Base-by-base conservation (phyloP, 1,139 yeast genomes). In the Lodderomyces metapsilosis region DNA sequence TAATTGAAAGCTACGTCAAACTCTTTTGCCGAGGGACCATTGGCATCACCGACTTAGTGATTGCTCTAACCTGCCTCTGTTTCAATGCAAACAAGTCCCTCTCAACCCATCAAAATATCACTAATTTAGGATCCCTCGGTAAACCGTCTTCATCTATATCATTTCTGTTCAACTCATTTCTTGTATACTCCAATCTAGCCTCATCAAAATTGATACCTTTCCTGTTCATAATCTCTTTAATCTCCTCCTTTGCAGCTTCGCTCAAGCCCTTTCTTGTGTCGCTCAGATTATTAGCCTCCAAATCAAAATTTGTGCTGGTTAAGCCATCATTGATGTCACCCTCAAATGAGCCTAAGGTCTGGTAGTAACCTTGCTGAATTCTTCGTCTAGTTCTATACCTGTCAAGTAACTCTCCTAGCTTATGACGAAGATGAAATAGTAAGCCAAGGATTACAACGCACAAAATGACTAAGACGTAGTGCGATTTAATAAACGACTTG, bases 301-400 rank as follows among this genome's bases (percentile, higher is more conserved):
- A 58, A 56, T 83, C 78, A 54, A 87, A 87, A 30, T 66, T 75
- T 33, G 62, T 66, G 13, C 94, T 85, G 31, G 71, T 66, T 30
- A 87, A 62, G 0, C 95, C 95, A n/a, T 68, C 66, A 40, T 80
- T 87, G 18, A 80, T 54, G 57, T 87, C 95, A 11, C 69, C 69
- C 34, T 66, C 64, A 56, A 85, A 85, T 1, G 82, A 66, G 3
- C 27, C 38, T 5, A 60, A 37, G 9, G 44, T 40, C n/a, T 44
- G 41, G 39, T 60, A 59, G 35, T 40, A 40, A 2, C 49, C 50
- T 15, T 30, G 35, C 18, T 57, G 41, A 36, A 52, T 38, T 46
- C 68, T 49, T 36, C 58, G 42, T 40, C 57, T 52, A 17, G 54
- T 54, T 41, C 67, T 50, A 43, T 53, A 56, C 38, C 64, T 52